A percentile compares a stretch with the other conserved stretches of the same genome.
These are phyloP conservation scores for Talaromyces sp. DNA, from an alignment of 2,329 filamentous ascomycete species.

Conservation along the genomic window DNA sequence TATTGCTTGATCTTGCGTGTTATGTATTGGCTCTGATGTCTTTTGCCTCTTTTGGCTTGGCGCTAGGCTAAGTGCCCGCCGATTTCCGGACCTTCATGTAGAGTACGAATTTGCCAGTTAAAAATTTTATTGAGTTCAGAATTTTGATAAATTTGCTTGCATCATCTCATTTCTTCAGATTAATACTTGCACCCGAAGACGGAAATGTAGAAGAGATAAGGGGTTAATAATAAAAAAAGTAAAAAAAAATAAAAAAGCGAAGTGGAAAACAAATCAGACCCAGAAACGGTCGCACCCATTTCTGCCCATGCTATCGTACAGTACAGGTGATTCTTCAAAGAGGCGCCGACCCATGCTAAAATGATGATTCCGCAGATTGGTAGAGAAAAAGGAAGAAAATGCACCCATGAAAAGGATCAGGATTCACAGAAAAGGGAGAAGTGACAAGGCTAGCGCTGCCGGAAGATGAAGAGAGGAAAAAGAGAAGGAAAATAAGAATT, in stretches of 20 bases:
- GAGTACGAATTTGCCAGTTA: slow-evolving; percentile 21
- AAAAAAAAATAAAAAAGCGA: no score
- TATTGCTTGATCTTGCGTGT: slow-evolving; percentile 14
- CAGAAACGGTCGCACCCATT: slow-evolving; percentile 10
- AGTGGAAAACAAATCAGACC: background rate
- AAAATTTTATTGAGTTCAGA: background rate
- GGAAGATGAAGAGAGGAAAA: background rate
- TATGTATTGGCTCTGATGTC: slow-evolving; percentile 18
- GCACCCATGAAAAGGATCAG: slow-evolving; percentile 6
- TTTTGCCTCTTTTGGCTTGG: slow-evolving; percentile 1
- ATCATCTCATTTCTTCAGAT: background rate
- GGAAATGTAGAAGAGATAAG: background rate
- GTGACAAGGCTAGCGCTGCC: background rate
- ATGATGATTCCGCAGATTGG: slow-evolving; percentile 13
- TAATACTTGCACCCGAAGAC: background rate
- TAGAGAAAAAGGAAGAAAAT: slow-evolving; percentile 3
- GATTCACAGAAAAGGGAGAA: background rate
- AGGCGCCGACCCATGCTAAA: slow-evolving; percentile 20
- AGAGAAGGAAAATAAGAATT: background rate
- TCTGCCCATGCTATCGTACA: slow-evolving; percentile 26
- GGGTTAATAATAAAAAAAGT: background rate
- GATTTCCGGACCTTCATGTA: slow-evolving; percentile 19
- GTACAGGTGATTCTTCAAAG: slow-evolving; percentile 19
- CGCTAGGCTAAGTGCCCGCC: slow-evolving; percentile 5
- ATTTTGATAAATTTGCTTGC: background rate